Evolutionary conservation across 768 basidiomycete species (phyloP).

Genomic region (Agrocybe pediades): DNA sequence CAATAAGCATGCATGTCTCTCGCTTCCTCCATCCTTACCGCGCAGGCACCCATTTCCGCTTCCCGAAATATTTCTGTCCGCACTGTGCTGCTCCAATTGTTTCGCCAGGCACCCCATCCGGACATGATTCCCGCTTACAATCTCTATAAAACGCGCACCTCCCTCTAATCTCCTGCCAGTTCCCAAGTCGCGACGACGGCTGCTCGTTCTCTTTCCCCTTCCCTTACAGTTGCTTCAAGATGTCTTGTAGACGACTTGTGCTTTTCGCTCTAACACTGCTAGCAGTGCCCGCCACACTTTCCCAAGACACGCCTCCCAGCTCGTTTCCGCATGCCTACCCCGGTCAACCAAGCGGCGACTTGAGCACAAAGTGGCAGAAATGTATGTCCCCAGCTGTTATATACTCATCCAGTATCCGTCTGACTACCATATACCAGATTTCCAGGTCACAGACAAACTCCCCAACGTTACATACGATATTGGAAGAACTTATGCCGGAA

Average conservation of each 20-base stretch:
- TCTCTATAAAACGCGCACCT: not conserved
- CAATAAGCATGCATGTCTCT: constrained; percentile 14
- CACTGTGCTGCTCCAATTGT: constrained; percentile 14
- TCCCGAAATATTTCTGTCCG: constrained; percentile 14
- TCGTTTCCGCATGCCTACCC: constrained; percentile 52
- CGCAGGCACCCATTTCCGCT: constrained; percentile 2
- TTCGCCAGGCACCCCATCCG: constrained; percentile 10
- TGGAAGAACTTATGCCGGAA: constrained; percentile 62
- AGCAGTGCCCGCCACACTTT: constrained; percentile 18
- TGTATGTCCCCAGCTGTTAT: constrained; percentile 38
- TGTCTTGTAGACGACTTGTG: constrained; percentile 19
- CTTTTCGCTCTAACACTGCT: constrained; percentile 24
- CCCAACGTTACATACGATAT: constrained; percentile 63
- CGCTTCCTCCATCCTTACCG: not conserved
- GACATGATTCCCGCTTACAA: constrained; percentile 1
- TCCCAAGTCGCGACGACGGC: constrained; percentile 8
- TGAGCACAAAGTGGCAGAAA: constrained; percentile 60
- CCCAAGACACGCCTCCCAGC: constrained; percentile 36
- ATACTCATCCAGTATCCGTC: not conserved
- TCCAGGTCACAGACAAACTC: constrained; percentile 53
- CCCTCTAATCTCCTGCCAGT: not conserved
- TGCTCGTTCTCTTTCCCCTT: constrained; percentile 3
- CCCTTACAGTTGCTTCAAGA: constrained; percentile 23
- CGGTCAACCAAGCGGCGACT: constrained; percentile 46
- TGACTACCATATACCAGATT: constrained; percentile 40